Conservation (phyloP, 176 grass and related monocot genomes). For the Carex scoparia region DNA sequence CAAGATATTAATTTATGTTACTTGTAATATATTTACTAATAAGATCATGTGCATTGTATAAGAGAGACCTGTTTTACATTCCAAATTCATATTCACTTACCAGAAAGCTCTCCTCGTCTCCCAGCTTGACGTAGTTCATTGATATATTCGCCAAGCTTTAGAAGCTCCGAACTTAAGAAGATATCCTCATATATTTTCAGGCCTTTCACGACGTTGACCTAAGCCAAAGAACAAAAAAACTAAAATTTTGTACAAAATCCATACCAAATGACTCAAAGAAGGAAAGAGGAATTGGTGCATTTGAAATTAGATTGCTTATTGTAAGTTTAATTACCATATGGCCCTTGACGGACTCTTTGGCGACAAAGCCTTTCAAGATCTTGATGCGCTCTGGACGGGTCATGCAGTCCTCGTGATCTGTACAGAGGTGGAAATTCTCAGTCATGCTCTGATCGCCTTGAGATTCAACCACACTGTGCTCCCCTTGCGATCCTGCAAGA, state of each 20-base stretch:
- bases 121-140: constrained; percentile 89
- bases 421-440: constrained; percentile 58
- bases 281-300: not conserved
- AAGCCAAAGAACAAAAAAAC: constrained; percentile 29
- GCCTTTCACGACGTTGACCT: constrained; percentile 99
- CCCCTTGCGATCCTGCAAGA: constrained; percentile 65
- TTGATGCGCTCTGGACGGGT: constrained; percentile 76
- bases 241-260: constrained; percentile 72
- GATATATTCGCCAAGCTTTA: constrained; percentile 66
- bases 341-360: constrained; percentile 94
- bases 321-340: constrained; percentile 86
- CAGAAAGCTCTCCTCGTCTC: constrained; percentile 87
- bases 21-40: not conserved
- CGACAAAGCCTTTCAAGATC: constrained; percentile 94
- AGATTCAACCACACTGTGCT: constrained; percentile 42
- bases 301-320: constrained; percentile 12
- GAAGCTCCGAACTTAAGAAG: constrained; percentile 77
- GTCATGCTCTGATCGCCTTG: constrained; percentile 27
- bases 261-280: constrained; percentile 51
- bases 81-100: constrained; percentile 42
- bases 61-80: not conserved
- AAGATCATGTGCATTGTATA: not conserved
- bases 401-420: constrained; percentile 61
- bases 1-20: not conserved
- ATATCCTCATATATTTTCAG: constrained; percentile 94